Base-by-base conservation (phyloP, 176 grass and related monocot species). In the Canna indica region DNA sequence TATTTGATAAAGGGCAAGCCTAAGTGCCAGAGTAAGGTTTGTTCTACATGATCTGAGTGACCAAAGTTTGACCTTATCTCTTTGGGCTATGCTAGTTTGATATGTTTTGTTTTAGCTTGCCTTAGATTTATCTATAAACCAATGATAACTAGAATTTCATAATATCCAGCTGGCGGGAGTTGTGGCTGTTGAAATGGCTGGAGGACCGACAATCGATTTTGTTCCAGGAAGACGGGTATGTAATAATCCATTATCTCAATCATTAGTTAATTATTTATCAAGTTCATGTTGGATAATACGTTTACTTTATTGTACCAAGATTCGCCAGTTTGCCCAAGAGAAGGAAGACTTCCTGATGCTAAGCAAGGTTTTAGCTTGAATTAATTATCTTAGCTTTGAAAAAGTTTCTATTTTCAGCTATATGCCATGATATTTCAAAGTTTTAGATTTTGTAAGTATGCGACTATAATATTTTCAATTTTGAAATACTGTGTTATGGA, bases 111-210 rank as follows among this genome's bases (percentile, higher is more conserved):
- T 25, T 38, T 66, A 39, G 24, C 10, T 66, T 39, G 17, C 13
- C 63, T 22, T 39, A 33, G 1, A 66, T 24, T 66, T 17, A 38
- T 1, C 33, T n/a, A 16, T 16, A 20, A 24, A 38, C 63, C 35
- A 27, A 66, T 39, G 24, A 25, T 66, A 66, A 66, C 63, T 66
- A 36, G 10, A 66, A 24, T 41, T 41, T 73, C 24, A 80, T 77
- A 61, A 73, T 33, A 53, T 36, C 61, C 76, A 93, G 94, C 83
- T 99, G 81, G 86, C 94, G 76, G 94, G 94, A 85, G 86, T 90
- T 57, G 82, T 93, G 81, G 94, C 94, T 62, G 86, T 93, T 77
- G 94, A 99, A 89, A 80, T 99, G 71, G 93, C 86, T 24, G 94
- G 94, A 26, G 94, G 89, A 5, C 89, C 89, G 25, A 97, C 94